phyloP scores from a whole-genome alignment of 148 eudicot species.

The Arbutus unedo region DNA sequence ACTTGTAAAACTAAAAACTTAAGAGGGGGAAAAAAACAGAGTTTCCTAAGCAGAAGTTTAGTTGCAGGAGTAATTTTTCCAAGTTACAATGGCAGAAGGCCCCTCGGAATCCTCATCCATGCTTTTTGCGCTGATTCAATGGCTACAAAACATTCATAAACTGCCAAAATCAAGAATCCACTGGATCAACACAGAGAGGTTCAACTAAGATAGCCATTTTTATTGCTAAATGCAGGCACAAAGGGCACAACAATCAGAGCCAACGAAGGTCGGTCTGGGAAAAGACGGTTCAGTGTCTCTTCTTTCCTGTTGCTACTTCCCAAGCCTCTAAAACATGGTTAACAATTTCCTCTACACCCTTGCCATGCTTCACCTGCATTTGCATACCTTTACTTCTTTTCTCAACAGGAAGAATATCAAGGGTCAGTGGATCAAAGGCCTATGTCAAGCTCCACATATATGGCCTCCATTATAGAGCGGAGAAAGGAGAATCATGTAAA shows the following conservation, averaged over 20 bases:
- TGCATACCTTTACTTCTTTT: not conserved
- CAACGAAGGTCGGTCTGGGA: not conserved
- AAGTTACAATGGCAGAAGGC: not conserved
- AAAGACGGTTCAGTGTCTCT: constrained; percentile 36
- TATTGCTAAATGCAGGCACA: constrained; percentile 6
- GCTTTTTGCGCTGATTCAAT: not conserved
- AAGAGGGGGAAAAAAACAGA: not conserved
- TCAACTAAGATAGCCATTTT: not conserved
- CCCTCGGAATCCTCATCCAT: not conserved
- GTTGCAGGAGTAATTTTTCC: not conserved
- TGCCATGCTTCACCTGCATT: constrained; percentile 83
- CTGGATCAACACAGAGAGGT: not conserved
- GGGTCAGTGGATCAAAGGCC: not conserved
- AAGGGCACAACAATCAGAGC: not conserved
- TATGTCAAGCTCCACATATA: not conserved
- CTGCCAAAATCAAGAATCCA: not conserved
- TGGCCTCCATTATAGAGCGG: not conserved
- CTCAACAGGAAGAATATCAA: not conserved
- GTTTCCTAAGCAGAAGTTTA: not conserved
- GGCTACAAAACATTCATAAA: not conserved
- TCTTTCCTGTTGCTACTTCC: constrained; percentile 76
- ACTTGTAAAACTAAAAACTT: not conserved
- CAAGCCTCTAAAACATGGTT: constrained; percentile 63
- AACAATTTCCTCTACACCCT: constrained; percentile 73
- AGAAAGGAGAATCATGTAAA: not conserved